These are phyloP conservation scores for Mixia osmundae DNA, from an alignment of 1,284 basidiomycete species.

Conservation along the genomic window DNA sequence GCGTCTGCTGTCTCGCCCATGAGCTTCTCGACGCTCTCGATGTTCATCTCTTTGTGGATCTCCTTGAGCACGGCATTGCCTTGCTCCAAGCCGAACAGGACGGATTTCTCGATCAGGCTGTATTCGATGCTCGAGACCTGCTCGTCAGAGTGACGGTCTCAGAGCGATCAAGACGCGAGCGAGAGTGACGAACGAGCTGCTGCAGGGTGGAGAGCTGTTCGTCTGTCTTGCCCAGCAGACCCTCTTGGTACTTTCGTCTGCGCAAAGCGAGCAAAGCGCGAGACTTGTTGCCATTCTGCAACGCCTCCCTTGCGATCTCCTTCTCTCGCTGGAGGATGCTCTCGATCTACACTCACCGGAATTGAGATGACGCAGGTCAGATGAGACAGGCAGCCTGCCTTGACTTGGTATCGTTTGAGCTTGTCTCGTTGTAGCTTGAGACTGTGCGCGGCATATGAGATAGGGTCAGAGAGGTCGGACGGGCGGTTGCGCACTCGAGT, in stretches of 20 bases:
- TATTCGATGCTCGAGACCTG: constrained; percentile 92
- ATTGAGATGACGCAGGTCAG: neutral
- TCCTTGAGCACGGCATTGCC: constrained; percentile 80
- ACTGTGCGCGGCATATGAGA: constrained; percentile 24
- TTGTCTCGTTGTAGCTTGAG: constrained; percentile 91
- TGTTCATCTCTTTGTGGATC: constrained; percentile 76
- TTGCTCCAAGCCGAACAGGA: constrained; percentile 74
- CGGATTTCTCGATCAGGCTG: constrained; percentile 75
- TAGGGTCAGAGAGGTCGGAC: constrained; percentile 11
- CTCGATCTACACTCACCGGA: constrained; percentile 40
- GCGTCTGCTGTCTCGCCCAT: constrained; percentile 82
- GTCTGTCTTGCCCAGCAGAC: constrained; percentile 67
- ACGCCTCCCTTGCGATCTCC: constrained; percentile 60
- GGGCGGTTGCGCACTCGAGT: constrained; percentile 42
- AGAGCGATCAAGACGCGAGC: neutral
- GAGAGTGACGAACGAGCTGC: constrained; percentile 42
- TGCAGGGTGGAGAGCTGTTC: constrained; percentile 69
- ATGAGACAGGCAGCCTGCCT: constrained; percentile 28
- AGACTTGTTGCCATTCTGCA: constrained; percentile 59
- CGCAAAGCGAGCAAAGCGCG: constrained; percentile 66
- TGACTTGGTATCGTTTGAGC: constrained; percentile 80
- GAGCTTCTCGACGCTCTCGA: constrained; percentile 78
- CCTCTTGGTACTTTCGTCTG: constrained; percentile 78
- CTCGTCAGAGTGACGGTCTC: neutral
- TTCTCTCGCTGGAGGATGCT: constrained; percentile 63